Evolutionary conservation across 225 moss, liverwort and hornwort genomes (phyloP).

Genomic region (Lunularia cruciata): DNA sequence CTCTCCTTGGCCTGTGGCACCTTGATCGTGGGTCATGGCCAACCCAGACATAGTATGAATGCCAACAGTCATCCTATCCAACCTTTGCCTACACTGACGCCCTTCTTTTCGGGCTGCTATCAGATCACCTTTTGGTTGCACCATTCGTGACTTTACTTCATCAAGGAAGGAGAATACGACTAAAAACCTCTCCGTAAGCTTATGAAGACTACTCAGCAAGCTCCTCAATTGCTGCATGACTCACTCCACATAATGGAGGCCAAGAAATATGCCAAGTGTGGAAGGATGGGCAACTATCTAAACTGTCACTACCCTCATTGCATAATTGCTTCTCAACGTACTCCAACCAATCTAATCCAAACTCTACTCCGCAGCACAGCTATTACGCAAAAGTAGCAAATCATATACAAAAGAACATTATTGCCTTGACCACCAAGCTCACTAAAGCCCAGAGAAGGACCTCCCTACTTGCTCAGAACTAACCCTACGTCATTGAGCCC

Average conservation of each 20-base stretch:
- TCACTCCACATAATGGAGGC: slow-evolving; percentile 33
- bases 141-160: slow-evolving; percentile 35
- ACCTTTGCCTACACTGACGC: slow-evolving; percentile 43
- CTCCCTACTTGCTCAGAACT: slow-evolving; percentile 10
- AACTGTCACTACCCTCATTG: slow-evolving; percentile 20
- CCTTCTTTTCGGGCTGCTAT: slow-evolving; percentile 46
- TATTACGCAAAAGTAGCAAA: slow-evolving; percentile 37
- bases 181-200: slow-evolving; percentile 35
- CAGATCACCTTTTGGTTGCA: slow-evolving; percentile 30
- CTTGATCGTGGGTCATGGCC: slow-evolving; percentile 11
- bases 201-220: slow-evolving; percentile 23
- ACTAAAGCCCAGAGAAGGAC: slow-evolving; percentile 6
- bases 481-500: not conserved
- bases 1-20: slow-evolving; percentile 31
- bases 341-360: slow-evolving; percentile 15
- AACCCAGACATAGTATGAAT: slow-evolving; percentile 22
- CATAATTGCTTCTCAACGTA: slow-evolving; percentile 24
- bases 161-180: slow-evolving; percentile 31
- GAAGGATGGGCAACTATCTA: slow-evolving; percentile 37
- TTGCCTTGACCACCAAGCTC: slow-evolving; percentile 24
- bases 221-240: slow-evolving; percentile 29
- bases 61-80: slow-evolving; percentile 28
- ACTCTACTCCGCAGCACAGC: slow-evolving; percentile 30
- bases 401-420: slow-evolving; percentile 40
- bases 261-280: slow-evolving; percentile 20